These are phyloP conservation scores for Hypoxylon sp. DNA, from an alignment of 2,329 filamentous ascomycete species.

Conservation along the genomic window DNA sequence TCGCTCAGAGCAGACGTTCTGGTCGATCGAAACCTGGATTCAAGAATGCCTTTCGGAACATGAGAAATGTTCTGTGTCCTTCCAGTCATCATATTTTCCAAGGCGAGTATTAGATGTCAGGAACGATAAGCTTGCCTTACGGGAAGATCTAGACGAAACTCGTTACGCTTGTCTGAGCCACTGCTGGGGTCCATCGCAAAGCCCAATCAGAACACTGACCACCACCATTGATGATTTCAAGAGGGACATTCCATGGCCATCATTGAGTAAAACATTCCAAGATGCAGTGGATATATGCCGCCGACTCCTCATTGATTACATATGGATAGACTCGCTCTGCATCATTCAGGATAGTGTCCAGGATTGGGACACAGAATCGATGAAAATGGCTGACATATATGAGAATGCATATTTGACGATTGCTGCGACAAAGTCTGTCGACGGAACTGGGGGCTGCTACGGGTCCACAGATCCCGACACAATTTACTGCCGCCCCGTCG, in stretches of 20 bases:
- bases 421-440: neutral
- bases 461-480: neutral
- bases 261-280: slow-evolving; percentile 5
- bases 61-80: neutral
- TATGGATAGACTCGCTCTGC: slow-evolving; percentile 14
- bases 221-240: slow-evolving; percentile 3
- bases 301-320: neutral
- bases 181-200: slow-evolving; percentile 5
- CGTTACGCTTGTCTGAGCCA: slow-evolving; percentile 6
- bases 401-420: slow-evolving; percentile 1
- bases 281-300: neutral
- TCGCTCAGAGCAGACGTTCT: slow-evolving; percentile 3
- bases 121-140: neutral
- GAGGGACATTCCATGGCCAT: neutral
- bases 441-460: slow-evolving; percentile 1
- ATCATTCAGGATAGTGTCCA: slow-evolving; percentile 6
- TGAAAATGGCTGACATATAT: slow-evolving; percentile 3
- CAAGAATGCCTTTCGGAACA: slow-evolving; percentile 1
- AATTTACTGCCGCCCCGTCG: neutral
- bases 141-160: neutral
- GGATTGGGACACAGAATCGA: slow-evolving; percentile 1
- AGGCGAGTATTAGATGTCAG: slow-evolving; percentile 6
- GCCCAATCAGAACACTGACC: slow-evolving; percentile 4
- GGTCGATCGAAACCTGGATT: neutral
- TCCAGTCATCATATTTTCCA: slow-evolving; percentile 2